These are phyloP conservation scores for Beta vulgaris DNA, from an alignment of 148 eudicot genomes.

Conservation along the genomic window DNA sequence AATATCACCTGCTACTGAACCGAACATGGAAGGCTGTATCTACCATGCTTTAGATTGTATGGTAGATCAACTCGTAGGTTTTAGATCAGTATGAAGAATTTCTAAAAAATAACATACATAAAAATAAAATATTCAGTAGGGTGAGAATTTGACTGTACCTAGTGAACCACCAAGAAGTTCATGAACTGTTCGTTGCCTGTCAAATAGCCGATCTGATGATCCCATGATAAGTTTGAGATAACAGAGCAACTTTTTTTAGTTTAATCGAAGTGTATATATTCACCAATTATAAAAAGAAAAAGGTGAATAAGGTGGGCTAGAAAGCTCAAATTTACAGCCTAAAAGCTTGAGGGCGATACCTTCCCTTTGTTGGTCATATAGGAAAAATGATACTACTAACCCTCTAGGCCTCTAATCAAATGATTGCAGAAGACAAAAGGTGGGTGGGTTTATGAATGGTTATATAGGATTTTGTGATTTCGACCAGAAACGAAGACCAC, in stretches of 20 bases:
- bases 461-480: neutral
- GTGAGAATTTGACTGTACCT: constrained; percentile 32
- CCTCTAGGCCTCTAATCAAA: too few species aligned
- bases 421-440: neutral
- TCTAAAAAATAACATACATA: too few species aligned
- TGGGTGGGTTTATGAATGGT: neutral
- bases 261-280: neutral
- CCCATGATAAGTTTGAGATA: constrained; percentile 28
- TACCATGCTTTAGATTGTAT: too few species aligned
- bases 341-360: neutral
- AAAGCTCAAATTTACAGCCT: constrained; percentile 2
- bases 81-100: too few species aligned
- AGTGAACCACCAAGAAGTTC: constrained; percentile 73
- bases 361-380: too few species aligned
- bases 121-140: neutral
- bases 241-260: neutral
- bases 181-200: constrained; percentile 64
- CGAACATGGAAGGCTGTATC: too few species aligned
- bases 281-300: neutral
- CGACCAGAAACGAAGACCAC: neutral
- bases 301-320: neutral
- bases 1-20: too few species aligned
- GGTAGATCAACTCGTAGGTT: too few species aligned
- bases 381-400: too few species aligned
- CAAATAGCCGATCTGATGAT: constrained; percentile 62